phyloP scores from a whole-genome alignment of 805 yeast species.

The Wickerhamomyces bisporus region DNA sequence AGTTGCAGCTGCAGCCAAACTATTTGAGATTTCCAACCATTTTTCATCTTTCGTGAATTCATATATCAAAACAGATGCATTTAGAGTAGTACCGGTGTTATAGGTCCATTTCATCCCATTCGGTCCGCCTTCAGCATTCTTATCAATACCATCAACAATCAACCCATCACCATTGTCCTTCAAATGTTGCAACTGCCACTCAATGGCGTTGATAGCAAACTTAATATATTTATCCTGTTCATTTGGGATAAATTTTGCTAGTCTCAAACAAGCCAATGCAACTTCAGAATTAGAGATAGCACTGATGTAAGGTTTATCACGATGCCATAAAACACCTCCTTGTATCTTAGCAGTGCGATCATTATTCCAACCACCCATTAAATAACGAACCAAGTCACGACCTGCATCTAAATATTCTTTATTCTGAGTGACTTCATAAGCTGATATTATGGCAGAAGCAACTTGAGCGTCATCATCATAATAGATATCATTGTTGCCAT shows the following conservation, averaged over 20 bases:
- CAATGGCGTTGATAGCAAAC: slow-evolving; percentile 55
- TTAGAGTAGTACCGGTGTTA: slow-evolving; percentile 61
- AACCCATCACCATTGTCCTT: slow-evolving; percentile 51
- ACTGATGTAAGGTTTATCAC: slow-evolving; percentile 51
- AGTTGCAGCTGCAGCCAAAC: slow-evolving; percentile 50
- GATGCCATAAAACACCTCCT: slow-evolving; percentile 70
- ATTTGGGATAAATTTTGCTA: slow-evolving; percentile 47
- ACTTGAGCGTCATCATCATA: slow-evolving; percentile 76
- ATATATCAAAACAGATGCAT: slow-evolving; percentile 47
- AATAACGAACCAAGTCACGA: slow-evolving; percentile 50
- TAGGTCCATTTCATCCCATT: slow-evolving; percentile 59
- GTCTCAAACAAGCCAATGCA: slow-evolving; percentile 55
- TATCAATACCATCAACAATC: slow-evolving; percentile 54
- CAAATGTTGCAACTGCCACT: slow-evolving; percentile 49
- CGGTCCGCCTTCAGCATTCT: slow-evolving; percentile 32
- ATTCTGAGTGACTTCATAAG: slow-evolving; percentile 63
- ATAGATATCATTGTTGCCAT: slow-evolving; percentile 59
- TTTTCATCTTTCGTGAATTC: slow-evolving; percentile 43
- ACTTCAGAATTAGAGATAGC: slow-evolving; percentile 66
- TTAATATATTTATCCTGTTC: slow-evolving; percentile 43
- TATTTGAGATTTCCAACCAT: slow-evolving; percentile 35
- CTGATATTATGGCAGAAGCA: slow-evolving; percentile 57
- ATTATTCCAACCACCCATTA: slow-evolving; percentile 59
- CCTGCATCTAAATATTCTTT: slow-evolving; percentile 48
- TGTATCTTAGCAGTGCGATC: slow-evolving; percentile 20